Evolutionary conservation across 352 stramenopile species (phyloP).

Genomic region (Pythium pyrilobum): DNA sequence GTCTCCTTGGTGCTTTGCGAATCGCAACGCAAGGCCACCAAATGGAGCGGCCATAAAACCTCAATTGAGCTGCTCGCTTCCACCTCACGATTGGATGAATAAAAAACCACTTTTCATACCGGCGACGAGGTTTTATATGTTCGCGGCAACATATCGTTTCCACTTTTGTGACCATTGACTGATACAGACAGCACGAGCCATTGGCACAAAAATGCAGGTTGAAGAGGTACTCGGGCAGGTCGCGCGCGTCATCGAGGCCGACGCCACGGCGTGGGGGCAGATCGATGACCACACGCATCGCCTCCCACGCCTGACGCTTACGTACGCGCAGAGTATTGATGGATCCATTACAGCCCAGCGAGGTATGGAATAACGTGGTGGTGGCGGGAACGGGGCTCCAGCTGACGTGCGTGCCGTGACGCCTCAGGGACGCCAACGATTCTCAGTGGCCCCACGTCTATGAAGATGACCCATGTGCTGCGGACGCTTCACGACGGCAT

Average conservation of each 20-base stretch:
- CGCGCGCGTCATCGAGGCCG: conserved; percentile 22
- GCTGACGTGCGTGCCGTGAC: too few species aligned
- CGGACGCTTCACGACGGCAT: conserved; percentile 85
- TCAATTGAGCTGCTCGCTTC: conserved; percentile 8
- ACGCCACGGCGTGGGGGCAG: conserved; percentile 19
- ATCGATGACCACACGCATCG: background rate
- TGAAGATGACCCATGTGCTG: conserved; percentile 87
- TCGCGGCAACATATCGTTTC: conserved; percentile 2
- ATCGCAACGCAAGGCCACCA: conserved; percentile 17
- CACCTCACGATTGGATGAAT: too few species aligned
- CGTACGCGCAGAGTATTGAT: conserved; percentile 89
- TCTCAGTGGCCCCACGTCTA: conserved; percentile 59
- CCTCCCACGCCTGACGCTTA: conserved; percentile 70
- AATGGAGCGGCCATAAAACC: conserved; percentile 12
- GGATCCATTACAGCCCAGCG: conserved; percentile 65
- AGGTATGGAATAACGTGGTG: conserved; percentile 37
- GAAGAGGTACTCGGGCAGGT: conserved; percentile 25
- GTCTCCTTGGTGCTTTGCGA: conserved; percentile 5
- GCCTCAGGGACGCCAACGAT: conserved; percentile 51
- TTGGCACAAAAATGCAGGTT: conserved; percentile 14
- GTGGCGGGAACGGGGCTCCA: too few species aligned
- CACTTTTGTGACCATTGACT: background rate
- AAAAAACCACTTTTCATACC: too few species aligned
- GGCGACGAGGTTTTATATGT: conserved; percentile 12
- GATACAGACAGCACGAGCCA: too few species aligned